These are phyloP conservation scores for Nemania sp. DNA, from an alignment of 2,329 filamentous ascomycete genomes.

Conservation along the genomic window DNA sequence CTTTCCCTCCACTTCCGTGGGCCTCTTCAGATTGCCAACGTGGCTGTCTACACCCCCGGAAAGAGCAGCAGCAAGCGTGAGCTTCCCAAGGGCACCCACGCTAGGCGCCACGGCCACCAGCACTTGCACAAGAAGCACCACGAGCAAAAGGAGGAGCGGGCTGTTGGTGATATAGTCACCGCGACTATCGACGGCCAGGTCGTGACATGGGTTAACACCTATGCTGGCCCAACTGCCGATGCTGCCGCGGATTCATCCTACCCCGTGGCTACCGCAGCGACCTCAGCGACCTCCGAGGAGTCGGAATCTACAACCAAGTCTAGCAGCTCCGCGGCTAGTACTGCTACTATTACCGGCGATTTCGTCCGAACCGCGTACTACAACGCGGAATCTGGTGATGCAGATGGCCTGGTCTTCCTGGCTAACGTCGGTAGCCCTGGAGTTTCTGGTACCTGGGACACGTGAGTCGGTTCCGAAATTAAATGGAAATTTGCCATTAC, in stretches of 20 bases:
- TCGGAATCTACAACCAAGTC: constrained; percentile 32
- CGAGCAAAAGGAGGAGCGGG: constrained; percentile 59
- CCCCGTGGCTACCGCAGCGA: constrained; percentile 33
- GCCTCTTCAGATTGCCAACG: constrained; percentile 73
- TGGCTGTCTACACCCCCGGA: constrained; percentile 74
- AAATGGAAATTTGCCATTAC: neutral
- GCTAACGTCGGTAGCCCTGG: constrained; percentile 61
- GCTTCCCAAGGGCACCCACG: constrained; percentile 45
- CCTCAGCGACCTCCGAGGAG: constrained; percentile 16
- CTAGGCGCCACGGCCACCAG: constrained; percentile 61
- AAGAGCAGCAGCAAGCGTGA: constrained; percentile 54
- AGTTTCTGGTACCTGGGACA: constrained; percentile 57
- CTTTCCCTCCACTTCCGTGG: constrained; percentile 80
- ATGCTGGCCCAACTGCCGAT: constrained; percentile 54
- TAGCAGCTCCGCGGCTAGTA: constrained; percentile 19
- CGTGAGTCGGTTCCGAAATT: constrained; percentile 50
- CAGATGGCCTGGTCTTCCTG: constrained; percentile 62
- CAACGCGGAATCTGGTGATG: constrained; percentile 54
- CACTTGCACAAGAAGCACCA: constrained; percentile 62
- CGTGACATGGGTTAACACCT: constrained; percentile 70
- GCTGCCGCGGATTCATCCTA: constrained; percentile 39
- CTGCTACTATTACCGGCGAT: constrained; percentile 45
- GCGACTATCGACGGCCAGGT: constrained; percentile 70
- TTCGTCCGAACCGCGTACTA: constrained; percentile 62
- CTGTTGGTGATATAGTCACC: constrained; percentile 59